A percentile compares a stretch with the other conserved stretches of the same genome.
Evolutionary conservation across 345 rosid species (phyloP).

Genomic region (Dovyalis caffra): DNA sequence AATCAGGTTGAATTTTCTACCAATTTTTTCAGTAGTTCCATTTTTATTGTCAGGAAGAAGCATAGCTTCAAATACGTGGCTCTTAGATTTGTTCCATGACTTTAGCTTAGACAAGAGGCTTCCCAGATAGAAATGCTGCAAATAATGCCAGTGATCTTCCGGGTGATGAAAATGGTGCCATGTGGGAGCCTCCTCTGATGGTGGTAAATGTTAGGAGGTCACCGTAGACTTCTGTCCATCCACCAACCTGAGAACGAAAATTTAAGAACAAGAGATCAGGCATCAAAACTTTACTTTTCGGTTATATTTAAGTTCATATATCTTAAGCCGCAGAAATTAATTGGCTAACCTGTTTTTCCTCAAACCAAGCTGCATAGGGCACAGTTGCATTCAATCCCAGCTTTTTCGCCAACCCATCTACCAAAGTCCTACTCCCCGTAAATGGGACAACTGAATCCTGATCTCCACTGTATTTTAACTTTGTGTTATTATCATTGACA

Average conservation of each 20-base stretch:
- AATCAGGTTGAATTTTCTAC: too few species aligned
- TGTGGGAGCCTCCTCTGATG: neutral
- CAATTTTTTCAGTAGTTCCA: too few species aligned
- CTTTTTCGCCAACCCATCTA: slow-evolving; percentile 10
- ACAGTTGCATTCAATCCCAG: slow-evolving; percentile 4
- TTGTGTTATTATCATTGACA: neutral
- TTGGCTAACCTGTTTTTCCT: neutral
- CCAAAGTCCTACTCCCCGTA: slow-evolving; percentile 13
- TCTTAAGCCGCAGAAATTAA: neutral
- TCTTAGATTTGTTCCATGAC: too few species aligned
- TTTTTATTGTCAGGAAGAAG: neutral
- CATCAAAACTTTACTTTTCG: neutral
- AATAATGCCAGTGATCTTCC: neutral
- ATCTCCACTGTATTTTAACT: slow-evolving; percentile 19
- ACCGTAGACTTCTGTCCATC: neutral
- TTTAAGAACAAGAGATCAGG: neutral
- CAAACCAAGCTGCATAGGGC: slow-evolving; percentile 10
- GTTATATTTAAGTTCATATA: too few species aligned
- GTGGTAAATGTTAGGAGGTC: neutral
- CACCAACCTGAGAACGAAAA: neutral
- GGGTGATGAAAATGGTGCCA: neutral
- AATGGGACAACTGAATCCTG: slow-evolving; percentile 21
- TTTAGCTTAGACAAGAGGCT: neutral
- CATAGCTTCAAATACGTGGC: neutral
- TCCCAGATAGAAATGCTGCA: neutral